phyloP scores from a whole-genome alignment of 202 grass and related monocot genomes.

The Brachypodium distachyon region DNA sequence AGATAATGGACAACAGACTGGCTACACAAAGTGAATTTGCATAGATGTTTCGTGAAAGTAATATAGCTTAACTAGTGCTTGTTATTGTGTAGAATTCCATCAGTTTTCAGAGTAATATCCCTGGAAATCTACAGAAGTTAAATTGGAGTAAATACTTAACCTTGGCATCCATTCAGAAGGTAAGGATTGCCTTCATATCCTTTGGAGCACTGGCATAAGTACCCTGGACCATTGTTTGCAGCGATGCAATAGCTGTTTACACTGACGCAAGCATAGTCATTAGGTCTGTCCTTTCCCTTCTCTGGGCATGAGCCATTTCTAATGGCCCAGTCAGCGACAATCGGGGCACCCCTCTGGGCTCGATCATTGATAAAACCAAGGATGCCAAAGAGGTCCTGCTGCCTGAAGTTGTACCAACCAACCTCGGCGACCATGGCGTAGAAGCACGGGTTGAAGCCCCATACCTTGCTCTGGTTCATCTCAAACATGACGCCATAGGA shows the following conservation, averaged over 20 bases:
- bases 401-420: not conserved
- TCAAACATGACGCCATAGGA: not conserved
- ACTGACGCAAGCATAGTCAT: not conserved
- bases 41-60: not conserved
- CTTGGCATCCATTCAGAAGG: not conserved
- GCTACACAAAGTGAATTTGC: not conserved
- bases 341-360: not conserved
- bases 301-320: not conserved
- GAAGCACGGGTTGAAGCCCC: not conserved
- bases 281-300: not conserved
- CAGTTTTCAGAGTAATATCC: not conserved
- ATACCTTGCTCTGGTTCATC: slow-evolving; percentile 1
- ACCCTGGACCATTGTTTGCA: not conserved
- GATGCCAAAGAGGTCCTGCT: not conserved
- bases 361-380: not conserved
- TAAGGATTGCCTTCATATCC: not conserved
- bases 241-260: not conserved
- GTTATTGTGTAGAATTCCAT: not conserved
- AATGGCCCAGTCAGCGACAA: not conserved
- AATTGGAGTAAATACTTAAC: not conserved
- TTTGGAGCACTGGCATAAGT: not conserved
- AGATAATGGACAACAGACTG: not conserved
- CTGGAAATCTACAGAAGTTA: not conserved
- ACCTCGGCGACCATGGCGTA: not conserved
- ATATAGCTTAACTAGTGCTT: not conserved